phyloP scores from a whole-genome alignment of 73 alveolate species.

The Paramecium sexaurelia region DNA sequence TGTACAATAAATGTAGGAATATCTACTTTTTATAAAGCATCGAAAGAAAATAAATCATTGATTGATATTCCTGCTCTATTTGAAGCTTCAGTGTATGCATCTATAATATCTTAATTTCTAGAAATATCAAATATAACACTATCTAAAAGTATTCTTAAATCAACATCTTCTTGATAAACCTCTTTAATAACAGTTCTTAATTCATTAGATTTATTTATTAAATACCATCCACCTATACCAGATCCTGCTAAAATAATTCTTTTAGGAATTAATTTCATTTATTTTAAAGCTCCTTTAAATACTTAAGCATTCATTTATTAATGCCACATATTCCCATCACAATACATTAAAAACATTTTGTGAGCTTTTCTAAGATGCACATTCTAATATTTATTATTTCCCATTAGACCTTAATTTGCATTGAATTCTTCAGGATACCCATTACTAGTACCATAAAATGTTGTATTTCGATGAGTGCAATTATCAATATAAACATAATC shows the following conservation, averaged over 20 bases:
- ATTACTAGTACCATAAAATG: background rate
- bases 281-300: background rate
- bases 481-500: background rate
- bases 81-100: background rate
- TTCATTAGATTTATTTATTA: background rate
- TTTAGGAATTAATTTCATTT: background rate
- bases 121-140: background rate
- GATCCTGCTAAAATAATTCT: slow-evolving; percentile 47
- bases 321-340: slow-evolving; percentile 42
- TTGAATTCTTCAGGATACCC: slow-evolving; percentile 13
- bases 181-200: background rate
- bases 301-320: background rate
- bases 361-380: background rate
- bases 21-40: background rate
- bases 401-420: slow-evolving; percentile 46
- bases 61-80: background rate
- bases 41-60: background rate
- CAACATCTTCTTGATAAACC: background rate
- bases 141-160: slow-evolving; percentile 4
- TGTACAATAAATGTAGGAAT: slow-evolving; percentile 15
- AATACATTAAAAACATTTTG: slow-evolving; percentile 31
- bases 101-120: background rate
- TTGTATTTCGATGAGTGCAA: background rate
- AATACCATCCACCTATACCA: slow-evolving; percentile 22
- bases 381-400: slow-evolving; percentile 11